These are phyloP conservation scores for Thielaviopsis musarum DNA, from an alignment of 2,329 filamentous ascomycete genomes.

Conservation along the genomic window DNA sequence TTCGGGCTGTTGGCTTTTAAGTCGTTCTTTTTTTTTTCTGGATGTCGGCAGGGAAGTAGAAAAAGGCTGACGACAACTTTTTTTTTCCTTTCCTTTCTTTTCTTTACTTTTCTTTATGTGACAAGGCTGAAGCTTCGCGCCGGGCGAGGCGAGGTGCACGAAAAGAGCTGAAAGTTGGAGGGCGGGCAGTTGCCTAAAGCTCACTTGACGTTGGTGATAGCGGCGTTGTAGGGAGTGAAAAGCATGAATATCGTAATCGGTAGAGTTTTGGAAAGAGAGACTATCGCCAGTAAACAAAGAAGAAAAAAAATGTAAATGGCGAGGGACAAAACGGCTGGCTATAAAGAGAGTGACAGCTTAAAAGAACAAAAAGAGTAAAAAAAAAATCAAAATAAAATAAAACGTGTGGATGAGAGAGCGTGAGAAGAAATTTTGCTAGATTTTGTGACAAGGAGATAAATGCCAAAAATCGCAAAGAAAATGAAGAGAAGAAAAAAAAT, in stretches of 20 bases:
- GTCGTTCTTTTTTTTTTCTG: not conserved
- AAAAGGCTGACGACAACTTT: not conserved
- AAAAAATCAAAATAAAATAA: not conserved
- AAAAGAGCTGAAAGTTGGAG: not conserved
- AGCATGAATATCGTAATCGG: not conserved
- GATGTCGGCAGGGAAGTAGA: not conserved
- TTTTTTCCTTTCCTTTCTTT: not conserved
- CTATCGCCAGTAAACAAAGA: not conserved
- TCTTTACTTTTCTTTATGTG: not conserved
- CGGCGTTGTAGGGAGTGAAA: not conserved
- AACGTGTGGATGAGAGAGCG: not conserved
- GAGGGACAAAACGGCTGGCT: not conserved
- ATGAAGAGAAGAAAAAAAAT: not conserved
- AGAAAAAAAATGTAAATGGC: not conserved
- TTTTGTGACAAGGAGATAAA: not conserved
- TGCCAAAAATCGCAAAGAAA: not conserved
- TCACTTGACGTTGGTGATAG: not conserved
- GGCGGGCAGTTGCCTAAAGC: not conserved
- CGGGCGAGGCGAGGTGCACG: not conserved
- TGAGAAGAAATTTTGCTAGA: not conserved
- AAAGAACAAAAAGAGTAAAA: not conserved
- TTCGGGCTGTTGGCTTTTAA: not conserved
- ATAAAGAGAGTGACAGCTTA: not conserved
- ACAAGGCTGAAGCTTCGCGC: not conserved
- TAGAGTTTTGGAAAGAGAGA: not conserved